Evolutionary conservation across 208 protist genomes (phyloP), one percentile per base, ranked within the genome.

Genomic region (Acanthamoeba healyi): DNA sequence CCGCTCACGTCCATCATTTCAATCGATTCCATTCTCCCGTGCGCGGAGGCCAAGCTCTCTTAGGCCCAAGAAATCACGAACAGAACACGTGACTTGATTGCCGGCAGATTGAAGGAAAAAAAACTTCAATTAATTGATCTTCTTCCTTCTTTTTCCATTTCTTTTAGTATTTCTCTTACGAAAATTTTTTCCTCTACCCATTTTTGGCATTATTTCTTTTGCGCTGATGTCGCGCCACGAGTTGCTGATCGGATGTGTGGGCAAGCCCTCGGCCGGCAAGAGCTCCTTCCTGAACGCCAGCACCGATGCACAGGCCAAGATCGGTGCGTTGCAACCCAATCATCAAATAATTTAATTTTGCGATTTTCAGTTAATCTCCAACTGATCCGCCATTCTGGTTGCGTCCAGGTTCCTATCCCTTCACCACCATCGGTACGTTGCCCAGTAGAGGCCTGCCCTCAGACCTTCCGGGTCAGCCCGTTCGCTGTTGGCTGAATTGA

Each of bases 251-350:
- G 92, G 96, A 3, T 96, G 95, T 92, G 95, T 97, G 67, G 96
- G 96, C 54, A 97, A 97, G 93, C 96, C 96, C n/a, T 94, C 79
- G n/a, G 95, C 94, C 74, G 96, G 96, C 22, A 97, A 97, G 72
- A 95, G 89, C 54, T 95, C 94, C 14, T 97, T 97, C 54, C 88
- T 97, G 22, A 97, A 97, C 77, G 96, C 96, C 70, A 87, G 93
- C 26, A 97, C 96, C 3, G 95, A 97, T 36, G 86, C 96, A 7
- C 95, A 94, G 24, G 96, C 96, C 32, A 97, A 97, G 79, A 93
- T 96, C 32, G 95, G 94, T 94, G 46, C 38, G 7, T 42, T 38
- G 0, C 34, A n/a, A n/a, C n/a, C n/a, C n/a, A n/a, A n/a, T n/a
- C n/a, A n/a, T n/a, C n/a, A n/a, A n/a, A n/a, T n/a, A n/a, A n/a